Base-by-base conservation (phyloP, 371 early-diverging fungal genomes). In the Rhizopus microsporus region DNA sequence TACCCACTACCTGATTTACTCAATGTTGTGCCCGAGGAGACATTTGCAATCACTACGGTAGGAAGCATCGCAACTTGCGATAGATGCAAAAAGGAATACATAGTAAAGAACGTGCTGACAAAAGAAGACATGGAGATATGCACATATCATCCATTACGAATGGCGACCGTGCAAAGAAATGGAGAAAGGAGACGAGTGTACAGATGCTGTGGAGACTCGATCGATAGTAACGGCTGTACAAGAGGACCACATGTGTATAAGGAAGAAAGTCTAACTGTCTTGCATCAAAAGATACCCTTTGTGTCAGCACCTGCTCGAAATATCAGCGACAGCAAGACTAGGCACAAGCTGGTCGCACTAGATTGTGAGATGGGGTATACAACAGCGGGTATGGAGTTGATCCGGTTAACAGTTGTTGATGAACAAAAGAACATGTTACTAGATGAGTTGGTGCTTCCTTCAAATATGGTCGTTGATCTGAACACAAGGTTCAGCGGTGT, bases 401-500 rank as follows among this genome's bases (percentile, higher is more conserved):
- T 81, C 34, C 73, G 85, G 38, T 57, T 85, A 15, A 81, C 84
- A 1, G 83, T 71, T 0, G 65, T 84, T 3, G 83, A 81, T 54
- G 67, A 72, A 39, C 38, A 71, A 2, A 72, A 68, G 32, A 64
- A 78, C 2, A 51, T 60, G 1, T 49, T 85, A 8, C 17, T 85
- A 57, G 85, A 84, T 66, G 84, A 85, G 52, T 61, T 82, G 5
- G 81, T 80, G 1, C 60, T 77, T 6, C 85, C 85, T 1, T 67
- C 66, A 12, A 68, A 78, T 49, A 69, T 70, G 60, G 64, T 85
- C 50, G 57, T 82, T 16, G 85, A 85, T 62, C 51, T 85, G 42
- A 85, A 85, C 53, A 71, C 80, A 2, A 69, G 71, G 1, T 85
- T 66, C 44, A 82, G 84, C 62, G 85, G 85, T n/a, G 77, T 85